Evolutionary conservation across 495 filamentous ascomycete species (phyloP).

Genomic region (Tuber microsphaerosporum): DNA sequence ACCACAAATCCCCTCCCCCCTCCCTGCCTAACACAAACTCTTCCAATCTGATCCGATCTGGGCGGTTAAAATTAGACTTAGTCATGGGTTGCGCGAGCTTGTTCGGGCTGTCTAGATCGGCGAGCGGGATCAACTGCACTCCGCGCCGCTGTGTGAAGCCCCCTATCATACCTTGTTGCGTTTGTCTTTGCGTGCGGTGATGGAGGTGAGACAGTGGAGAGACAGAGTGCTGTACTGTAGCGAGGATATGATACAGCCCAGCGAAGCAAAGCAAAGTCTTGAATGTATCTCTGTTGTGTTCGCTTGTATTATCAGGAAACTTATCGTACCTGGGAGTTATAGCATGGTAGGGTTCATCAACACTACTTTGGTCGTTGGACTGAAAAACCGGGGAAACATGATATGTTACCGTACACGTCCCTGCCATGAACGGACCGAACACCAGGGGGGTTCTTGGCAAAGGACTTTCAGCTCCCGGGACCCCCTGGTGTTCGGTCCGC

Average conservation of each 20-base stretch:
- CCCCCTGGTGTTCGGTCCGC: no score
- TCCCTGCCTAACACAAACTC: neutral
- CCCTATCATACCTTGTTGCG: neutral
- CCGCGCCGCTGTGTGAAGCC: neutral
- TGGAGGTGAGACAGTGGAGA: neutral
- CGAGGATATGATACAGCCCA: neutral
- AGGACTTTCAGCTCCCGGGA: no score
- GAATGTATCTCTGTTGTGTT: neutral
- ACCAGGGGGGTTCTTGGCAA: no score
- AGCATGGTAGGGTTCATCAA: neutral
- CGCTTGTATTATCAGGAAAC: neutral
- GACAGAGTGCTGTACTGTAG: neutral
- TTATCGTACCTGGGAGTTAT: neutral
- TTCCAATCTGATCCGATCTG: neutral
- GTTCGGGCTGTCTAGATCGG: neutral
- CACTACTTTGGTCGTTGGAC: neutral
- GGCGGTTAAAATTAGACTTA: constrained; percentile 5
- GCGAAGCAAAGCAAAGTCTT: neutral
- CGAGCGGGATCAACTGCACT: neutral
- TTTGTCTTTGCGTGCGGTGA: neutral
- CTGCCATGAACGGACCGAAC: no score
- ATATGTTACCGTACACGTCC: no score
- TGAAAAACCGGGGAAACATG: neutral
- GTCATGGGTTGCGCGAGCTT: neutral
- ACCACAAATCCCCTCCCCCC: neutral